Percentiles rank a stretch among this genome's conserved stretches.
phyloP scores from a whole-genome alignment of 768 basidiomycete genomes.

The Termitomyces titanicus region DNA sequence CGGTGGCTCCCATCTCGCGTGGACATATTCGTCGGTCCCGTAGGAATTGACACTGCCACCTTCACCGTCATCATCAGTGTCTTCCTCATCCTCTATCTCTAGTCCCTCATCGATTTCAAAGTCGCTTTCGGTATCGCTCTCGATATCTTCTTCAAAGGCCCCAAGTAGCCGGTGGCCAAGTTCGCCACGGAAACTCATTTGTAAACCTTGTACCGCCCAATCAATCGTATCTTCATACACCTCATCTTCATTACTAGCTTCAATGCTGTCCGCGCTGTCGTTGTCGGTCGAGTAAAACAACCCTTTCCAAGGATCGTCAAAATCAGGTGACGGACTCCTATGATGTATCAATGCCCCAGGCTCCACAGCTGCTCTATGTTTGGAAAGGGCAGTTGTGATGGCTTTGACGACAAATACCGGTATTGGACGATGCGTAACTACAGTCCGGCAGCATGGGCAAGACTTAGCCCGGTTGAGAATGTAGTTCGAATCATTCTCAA shows the following conservation, averaged over 20 bases:
- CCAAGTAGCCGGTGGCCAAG: slow-evolving; percentile 1
- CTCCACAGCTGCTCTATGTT: slow-evolving; percentile 14
- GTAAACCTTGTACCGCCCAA: slow-evolving; percentile 22
- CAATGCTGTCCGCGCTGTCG: slow-evolving; percentile 10
- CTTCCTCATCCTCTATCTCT: slow-evolving; percentile 26
- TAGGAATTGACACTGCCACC: slow-evolving; percentile 12
- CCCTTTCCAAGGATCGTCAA: slow-evolving; percentile 24
- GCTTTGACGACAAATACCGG: slow-evolving; percentile 69
- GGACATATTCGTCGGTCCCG: slow-evolving; percentile 19
- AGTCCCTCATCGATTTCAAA: slow-evolving; percentile 27
- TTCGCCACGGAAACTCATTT: background rate
- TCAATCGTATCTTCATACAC: slow-evolving; percentile 23
- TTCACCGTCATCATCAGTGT: slow-evolving; percentile 22
- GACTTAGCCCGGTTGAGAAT: slow-evolving; percentile 60
- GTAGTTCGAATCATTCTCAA: slow-evolving; percentile 35
- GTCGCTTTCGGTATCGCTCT: slow-evolving; percentile 16
- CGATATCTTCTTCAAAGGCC: slow-evolving; percentile 3
- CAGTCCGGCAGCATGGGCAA: slow-evolving; percentile 68
- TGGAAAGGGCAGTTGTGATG: slow-evolving; percentile 45
- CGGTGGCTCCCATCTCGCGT: slow-evolving; percentile 61
- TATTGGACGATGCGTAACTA: slow-evolving; percentile 54
- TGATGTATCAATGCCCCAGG: background rate
- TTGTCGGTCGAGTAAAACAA: slow-evolving; percentile 16
- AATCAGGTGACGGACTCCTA: slow-evolving; percentile 28
- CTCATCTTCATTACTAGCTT: slow-evolving; percentile 22